Conservation (phyloP, 805 yeast genomes). For the Candida krabiensis region DNA sequence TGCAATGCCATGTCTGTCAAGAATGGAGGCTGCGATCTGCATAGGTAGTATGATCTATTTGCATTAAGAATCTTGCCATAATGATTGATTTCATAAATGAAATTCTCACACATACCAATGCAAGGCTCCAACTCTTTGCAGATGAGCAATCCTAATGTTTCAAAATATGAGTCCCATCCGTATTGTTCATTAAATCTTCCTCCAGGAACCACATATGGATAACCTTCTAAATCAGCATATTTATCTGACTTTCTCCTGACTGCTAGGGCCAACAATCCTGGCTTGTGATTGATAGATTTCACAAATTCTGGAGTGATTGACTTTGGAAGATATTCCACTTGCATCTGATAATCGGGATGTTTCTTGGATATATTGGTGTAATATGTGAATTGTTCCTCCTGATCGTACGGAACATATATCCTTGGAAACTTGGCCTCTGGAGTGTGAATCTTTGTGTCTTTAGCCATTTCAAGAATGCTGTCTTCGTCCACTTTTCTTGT, state of each 20-base stretch:
- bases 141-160: slow-evolving; percentile 74
- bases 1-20: slow-evolving; percentile 86
- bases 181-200: slow-evolving; percentile 95
- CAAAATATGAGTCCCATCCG: slow-evolving; percentile 98
- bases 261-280: slow-evolving; percentile 85
- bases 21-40: slow-evolving; percentile 96
- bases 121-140: slow-evolving; percentile 70
- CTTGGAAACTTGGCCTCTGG: slow-evolving; percentile 66
- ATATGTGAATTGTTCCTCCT: slow-evolving; percentile 72
- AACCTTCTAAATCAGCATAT: slow-evolving; percentile 46
- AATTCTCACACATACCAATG: slow-evolving; percentile 88
- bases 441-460: slow-evolving; percentile 72
- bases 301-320: slow-evolving; percentile 76
- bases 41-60: slow-evolving; percentile 84
- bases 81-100: slow-evolving; percentile 83
- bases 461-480: slow-evolving; percentile 67
- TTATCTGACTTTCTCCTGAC: slow-evolving; percentile 43
- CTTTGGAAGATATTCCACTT: slow-evolving; percentile 76
- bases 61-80: slow-evolving; percentile 95
- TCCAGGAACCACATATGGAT: slow-evolving; percentile 94
- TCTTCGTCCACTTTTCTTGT: slow-evolving; percentile 68
- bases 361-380: slow-evolving; percentile 52
- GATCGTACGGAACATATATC: slow-evolving; percentile 70
- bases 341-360: slow-evolving; percentile 58
- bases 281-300: slow-evolving; percentile 71